Percentiles rank a stretch among this genome's conserved stretches.
Evolutionary conservation across 2,329 filamentous ascomycete species (phyloP).

Genomic region (Colletotrichum magnum): DNA sequence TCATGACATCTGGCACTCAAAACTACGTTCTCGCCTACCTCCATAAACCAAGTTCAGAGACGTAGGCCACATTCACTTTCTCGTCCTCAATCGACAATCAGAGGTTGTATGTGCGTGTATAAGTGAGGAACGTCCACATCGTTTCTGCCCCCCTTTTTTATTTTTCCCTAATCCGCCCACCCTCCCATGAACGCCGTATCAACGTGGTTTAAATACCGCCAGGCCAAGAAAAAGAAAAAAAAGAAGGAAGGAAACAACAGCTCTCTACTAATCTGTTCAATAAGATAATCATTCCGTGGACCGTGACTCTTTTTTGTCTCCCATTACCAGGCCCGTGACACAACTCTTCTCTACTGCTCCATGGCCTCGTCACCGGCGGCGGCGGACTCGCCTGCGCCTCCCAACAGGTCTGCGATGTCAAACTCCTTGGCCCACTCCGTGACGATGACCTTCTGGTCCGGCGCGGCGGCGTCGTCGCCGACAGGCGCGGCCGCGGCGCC

Average conservation of each 20-base stretch:
- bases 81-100: background rate
- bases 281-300: constrained; percentile 14
- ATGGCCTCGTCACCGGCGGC: constrained; percentile 61
- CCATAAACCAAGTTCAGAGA: too few relatives aligned
- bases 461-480: constrained; percentile 61
- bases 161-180: constrained; percentile 27
- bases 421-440: constrained; percentile 96
- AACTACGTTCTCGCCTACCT: too few relatives aligned
- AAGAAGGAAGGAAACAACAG: constrained; percentile 5
- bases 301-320: background rate
- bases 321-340: background rate
- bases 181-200: constrained; percentile 27
- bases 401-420: constrained; percentile 93
- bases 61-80: too few relatives aligned
- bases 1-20: too few relatives aligned
- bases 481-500: constrained; percentile 48
- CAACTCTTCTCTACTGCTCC: constrained; percentile 59
- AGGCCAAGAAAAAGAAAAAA: constrained; percentile 22
- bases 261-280: constrained; percentile 17
- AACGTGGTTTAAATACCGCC: constrained; percentile 13
- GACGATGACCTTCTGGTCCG: constrained; percentile 88
- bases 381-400: constrained; percentile 47
- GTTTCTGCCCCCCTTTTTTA: constrained; percentile 12
- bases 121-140: constrained; percentile 29
- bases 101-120: constrained; percentile 18